These are phyloP conservation scores for Liquidambar formosana DNA, from an alignment of 164 flowering plant species.

Conservation along the genomic window DNA sequence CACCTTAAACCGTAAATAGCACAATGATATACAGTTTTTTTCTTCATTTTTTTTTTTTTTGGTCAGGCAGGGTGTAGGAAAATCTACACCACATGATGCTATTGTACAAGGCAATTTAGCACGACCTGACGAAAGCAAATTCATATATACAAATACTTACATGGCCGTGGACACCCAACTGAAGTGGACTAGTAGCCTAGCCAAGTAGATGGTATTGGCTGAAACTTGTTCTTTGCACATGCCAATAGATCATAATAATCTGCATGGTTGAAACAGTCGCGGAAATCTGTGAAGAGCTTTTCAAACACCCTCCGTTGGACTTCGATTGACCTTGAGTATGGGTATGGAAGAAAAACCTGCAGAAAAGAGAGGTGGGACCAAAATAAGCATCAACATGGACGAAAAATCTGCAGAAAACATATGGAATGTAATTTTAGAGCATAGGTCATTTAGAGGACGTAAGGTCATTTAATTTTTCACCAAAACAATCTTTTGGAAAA, in stretches of 20 bases:
- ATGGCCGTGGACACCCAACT: background rate
- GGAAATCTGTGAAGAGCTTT: conserved; percentile 79
- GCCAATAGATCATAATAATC: conserved; percentile 66
- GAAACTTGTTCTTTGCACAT: conserved; percentile 69
- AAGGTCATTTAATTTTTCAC: no score
- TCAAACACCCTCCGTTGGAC: conserved; percentile 80
- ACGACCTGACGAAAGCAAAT: background rate
- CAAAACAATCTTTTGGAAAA: no score
- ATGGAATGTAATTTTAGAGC: background rate
- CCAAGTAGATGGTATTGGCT: conserved; percentile 77
- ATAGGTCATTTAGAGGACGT: no score
- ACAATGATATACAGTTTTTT: no score
- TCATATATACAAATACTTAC: background rate
- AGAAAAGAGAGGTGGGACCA: background rate
- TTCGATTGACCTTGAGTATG: conserved; percentile 62
- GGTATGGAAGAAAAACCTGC: conserved; percentile 78
- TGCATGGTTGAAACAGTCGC: conserved; percentile 59
- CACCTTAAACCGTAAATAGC: no score
- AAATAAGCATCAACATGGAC: background rate
- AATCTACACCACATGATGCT: no score
- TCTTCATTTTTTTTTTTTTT: no score
- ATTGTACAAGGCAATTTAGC: no score
- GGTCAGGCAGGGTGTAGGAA: no score
- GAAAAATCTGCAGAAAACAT: background rate
- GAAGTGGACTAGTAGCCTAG: conserved; percentile 54